These are phyloP conservation scores for Wickerhamiella siamensis DNA, from an alignment of 805 yeast species.

Conservation along the genomic window DNA sequence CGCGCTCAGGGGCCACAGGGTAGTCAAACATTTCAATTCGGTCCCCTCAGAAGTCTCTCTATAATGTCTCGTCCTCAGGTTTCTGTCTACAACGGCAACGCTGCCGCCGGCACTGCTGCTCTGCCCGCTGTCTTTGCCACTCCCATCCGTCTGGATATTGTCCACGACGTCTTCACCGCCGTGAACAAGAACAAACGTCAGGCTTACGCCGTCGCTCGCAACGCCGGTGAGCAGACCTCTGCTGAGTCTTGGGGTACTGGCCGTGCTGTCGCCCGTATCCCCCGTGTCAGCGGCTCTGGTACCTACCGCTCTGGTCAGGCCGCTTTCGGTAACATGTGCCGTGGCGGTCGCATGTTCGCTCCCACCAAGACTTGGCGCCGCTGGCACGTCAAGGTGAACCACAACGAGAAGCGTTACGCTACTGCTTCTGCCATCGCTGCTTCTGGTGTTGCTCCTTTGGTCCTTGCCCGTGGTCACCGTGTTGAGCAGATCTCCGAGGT, in stretches of 20 bases:
- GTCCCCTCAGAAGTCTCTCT: too few species aligned
- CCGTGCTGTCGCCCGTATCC: constrained; percentile 99
- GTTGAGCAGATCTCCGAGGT: constrained; percentile 96
- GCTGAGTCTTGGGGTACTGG: constrained; percentile 99
- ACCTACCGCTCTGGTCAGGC: constrained; percentile 99
- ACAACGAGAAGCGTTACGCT: constrained; percentile 99
- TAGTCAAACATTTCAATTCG: not conserved
- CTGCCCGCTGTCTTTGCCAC: constrained; percentile 98
- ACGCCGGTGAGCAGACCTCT: constrained; percentile 99
- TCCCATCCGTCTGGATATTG: constrained; percentile 99
- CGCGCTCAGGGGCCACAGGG: too few species aligned
- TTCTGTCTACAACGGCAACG: constrained; percentile 84
- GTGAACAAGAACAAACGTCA: constrained; percentile 99
- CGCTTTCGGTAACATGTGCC: constrained; percentile 99
- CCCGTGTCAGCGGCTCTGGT: constrained; percentile 99
- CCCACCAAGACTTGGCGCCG: constrained; percentile 99
- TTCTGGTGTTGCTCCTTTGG: constrained; percentile 94
- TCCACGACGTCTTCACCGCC: constrained; percentile 96
- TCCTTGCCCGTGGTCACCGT: constrained; percentile 99
- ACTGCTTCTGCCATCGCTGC: constrained; percentile 99
- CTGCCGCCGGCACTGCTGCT: constrained; percentile 69
- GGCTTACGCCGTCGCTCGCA: constrained; percentile 98
- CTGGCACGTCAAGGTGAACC: constrained; percentile 99
- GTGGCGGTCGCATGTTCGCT: constrained; percentile 99
- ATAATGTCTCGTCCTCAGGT: constrained; percentile 77